Conservation (phyloP, 495 filamentous ascomycete species). For the Aspergillus cristatus region DNA sequence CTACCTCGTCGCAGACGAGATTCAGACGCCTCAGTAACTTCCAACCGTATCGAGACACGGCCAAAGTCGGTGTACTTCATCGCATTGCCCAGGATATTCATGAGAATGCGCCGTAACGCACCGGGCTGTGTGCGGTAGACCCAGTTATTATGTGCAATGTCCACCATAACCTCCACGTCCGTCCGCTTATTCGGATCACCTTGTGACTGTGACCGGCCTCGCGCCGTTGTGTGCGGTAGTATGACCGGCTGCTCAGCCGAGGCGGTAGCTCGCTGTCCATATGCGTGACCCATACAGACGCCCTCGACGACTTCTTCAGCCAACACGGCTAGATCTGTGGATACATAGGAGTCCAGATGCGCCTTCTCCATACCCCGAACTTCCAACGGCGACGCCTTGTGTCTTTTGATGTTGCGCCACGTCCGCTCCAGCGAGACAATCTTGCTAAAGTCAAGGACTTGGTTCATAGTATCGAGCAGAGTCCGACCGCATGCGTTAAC, state of each 20-base stretch:
- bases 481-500: conserved; percentile 69
- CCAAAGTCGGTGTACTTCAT: conserved; percentile 69
- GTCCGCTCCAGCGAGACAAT: conserved; percentile 48
- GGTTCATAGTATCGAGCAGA: conserved; percentile 69
- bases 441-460: conserved; percentile 66
- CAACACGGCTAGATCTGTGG: conserved; percentile 32
- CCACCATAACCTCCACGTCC: conserved; percentile 51
- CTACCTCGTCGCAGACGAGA: conserved; percentile 24
- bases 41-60: conserved; percentile 52
- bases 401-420: conserved; percentile 30
- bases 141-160: conserved; percentile 54
- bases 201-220: conserved; percentile 3
- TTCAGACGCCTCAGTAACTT: conserved; percentile 30
- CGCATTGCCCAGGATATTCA: conserved; percentile 78
- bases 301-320: conserved; percentile 44
- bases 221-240: conserved; percentile 5
- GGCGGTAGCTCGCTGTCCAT: conserved; percentile 24
- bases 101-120: conserved; percentile 63
- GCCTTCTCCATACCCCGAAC: conserved; percentile 23
- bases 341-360: conserved; percentile 38
- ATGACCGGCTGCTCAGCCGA: conserved; percentile 18
- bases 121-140: conserved; percentile 61
- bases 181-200: conserved; percentile 5
- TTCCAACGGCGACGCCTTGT: conserved; percentile 20
- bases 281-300: conserved; percentile 43